Evolutionary conservation across 1,284 basidiomycete genomes (phyloP), one percentile per base, ranked within the genome.

Genomic region (Naganishia liquefaciens): DNA sequence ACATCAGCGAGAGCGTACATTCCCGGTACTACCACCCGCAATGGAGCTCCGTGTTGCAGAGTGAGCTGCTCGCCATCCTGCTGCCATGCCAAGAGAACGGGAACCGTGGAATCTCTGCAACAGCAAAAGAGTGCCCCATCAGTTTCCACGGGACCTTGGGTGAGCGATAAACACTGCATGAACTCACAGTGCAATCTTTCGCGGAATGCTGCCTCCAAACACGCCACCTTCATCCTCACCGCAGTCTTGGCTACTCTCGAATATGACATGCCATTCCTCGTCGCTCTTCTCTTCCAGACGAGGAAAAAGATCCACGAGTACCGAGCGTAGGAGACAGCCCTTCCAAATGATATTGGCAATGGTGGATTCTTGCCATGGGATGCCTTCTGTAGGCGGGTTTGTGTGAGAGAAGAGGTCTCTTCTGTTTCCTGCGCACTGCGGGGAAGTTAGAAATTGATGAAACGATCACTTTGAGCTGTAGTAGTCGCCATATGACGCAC

Each of bases 221-320:
- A 63, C 39, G 7, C 62, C 62, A 17, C 62, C 62, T 27, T 63
- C 62, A 13, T 63, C 44, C 23, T 63, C 62, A 11, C 62, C 62
- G 25, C 62, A 63, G 23, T 63, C 53, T 44, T 63, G 62, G 30
- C 44, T 54, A 49, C 62, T 63, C 43, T 63, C 62, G 21, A 63
- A 40, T 2, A 63, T 52, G 19, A 63, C 52, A 46, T 63, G 62
- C 44, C 52, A 54, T 13, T 44, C 53, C 19, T 46, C 52, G n/a
- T 30, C n/a, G 15, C 21, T 28, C 37, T 54, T 54, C 13, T 39
- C 43, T 25, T 21, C 17, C n/a, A 63, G 30, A 15, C 15, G 25
- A 5, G 57, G 57, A 23, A 47, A 54, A 25, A 54, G 52, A 25
- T 54, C 46, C 23, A 49, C 40, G 15, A 63, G 53, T n/a, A 54